These are phyloP conservation scores for Hyaloperonospora arabidopsidis DNA, from an alignment of 352 stramenopile genomes.

Conservation along the genomic window DNA sequence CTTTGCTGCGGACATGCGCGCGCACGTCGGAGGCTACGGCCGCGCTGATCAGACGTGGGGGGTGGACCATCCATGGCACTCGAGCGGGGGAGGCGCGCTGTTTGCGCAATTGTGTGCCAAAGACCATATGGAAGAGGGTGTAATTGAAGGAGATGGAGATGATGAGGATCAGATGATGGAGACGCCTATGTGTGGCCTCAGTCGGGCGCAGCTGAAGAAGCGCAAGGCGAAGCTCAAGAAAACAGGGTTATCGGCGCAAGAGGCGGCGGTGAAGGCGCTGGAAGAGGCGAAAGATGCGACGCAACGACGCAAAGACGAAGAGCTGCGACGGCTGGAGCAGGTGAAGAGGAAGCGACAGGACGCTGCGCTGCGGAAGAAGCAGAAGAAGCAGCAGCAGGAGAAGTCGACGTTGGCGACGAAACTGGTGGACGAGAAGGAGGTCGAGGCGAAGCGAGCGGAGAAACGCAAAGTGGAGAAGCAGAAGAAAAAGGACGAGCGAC, in stretches of 20 bases:
- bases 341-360: slow-evolving; percentile 11
- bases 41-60: slow-evolving; percentile 72
- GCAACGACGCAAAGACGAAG: slow-evolving; percentile 20
- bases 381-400: slow-evolving; percentile 22
- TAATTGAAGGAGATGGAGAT: slow-evolving; percentile 31
- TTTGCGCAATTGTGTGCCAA: slow-evolving; percentile 39
- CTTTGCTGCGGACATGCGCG: slow-evolving; percentile 76
- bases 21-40: slow-evolving; percentile 61
- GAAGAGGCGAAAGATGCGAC: slow-evolving; percentile 32
- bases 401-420: slow-evolving; percentile 5
- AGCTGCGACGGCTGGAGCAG: slow-evolving; percentile 8
- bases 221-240: slow-evolving; percentile 73
- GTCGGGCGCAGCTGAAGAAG: slow-evolving; percentile 70
- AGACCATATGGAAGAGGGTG: slow-evolving; percentile 62
- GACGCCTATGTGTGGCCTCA: slow-evolving; percentile 42
- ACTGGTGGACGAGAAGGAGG: slow-evolving; percentile 15
- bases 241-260: slow-evolving; percentile 27
- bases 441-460: slow-evolving; percentile 17
- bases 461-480: slow-evolving; percentile 35
- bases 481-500: slow-evolving; percentile 33
- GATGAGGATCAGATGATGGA: slow-evolving; percentile 9
- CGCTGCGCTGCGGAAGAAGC: slow-evolving; percentile 20
- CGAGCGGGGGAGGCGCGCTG: slow-evolving; percentile 43
- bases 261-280: slow-evolving; percentile 24
- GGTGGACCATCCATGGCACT: slow-evolving; percentile 73